Base-by-base conservation (phyloP, 192 early-diverging fungal species). In the Coemansia javaensis region DNA sequence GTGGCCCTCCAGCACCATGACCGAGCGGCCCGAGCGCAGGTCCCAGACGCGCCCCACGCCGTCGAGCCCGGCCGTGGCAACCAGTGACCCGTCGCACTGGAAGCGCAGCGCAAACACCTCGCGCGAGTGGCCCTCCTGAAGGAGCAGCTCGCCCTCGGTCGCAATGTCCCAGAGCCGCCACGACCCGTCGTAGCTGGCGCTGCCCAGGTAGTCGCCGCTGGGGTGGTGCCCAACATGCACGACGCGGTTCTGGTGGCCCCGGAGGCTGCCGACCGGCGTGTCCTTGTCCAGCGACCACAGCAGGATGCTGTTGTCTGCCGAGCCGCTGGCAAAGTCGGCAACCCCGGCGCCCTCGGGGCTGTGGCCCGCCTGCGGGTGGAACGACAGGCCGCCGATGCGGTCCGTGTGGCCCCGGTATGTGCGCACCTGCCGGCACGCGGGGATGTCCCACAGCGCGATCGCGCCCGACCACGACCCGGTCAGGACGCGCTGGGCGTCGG, bases 91-190 rank as follows among this genome's bases (percentile, higher is more conserved):
- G 59, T 99, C 96, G 39, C 77, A 58, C 56, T 99, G 96, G 53
- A 99, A 95, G 12, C 81, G 81, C 47, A 99, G 79, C 1, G 86
- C 83, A 78, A 92, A 97, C 1, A 99, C 86, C 69, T 97, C 93
- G 20, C 83, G 79, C 13, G 92, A 87, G 65, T 99, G 96, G 11
- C 96, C 96, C 53, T 96, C 90, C 53, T 99, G 96, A 40, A 90
- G 62, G 31, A 99, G 50, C 2, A 99, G 59, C 46, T 93, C 92
- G 25, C 78, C 48, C 32, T 77, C 66, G 0, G 84, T 81, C 35
- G 87, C 81, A 15, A 85, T 77, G 63, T 98, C 96, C 91, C 93
- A 98, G n/a, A 98, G 79, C 38, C 96, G 78, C 96, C 96, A 98
- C 13, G 91, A 90, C 30, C 80, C 82, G 56, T 98, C 96, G 40